Base-by-base conservation (phyloP, 192 early-diverging fungal species). In the Coemansia umbellata region DNA sequence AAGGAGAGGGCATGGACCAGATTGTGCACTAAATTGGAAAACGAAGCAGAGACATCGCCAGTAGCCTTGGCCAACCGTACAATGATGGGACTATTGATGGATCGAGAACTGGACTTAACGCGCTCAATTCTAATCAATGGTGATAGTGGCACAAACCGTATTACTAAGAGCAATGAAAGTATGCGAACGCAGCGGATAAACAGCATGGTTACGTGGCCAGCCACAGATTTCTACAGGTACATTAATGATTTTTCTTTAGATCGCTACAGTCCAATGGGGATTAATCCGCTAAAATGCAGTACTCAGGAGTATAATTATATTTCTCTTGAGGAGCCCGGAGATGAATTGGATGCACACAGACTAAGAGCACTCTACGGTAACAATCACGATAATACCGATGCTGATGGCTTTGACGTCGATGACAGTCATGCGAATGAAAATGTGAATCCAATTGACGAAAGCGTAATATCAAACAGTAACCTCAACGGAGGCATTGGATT, bases 401-500 rank as follows among this genome's bases (percentile, higher is more conserved):
- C 15, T 14, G 35, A 30, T 13, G 48, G 21, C 2, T 14, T 9
- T 22, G 30, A 40, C 21, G 21, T 13, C 7, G 5, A 19, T 17
- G 31, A 9, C 3, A 8, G 31, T 5, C 9, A 32, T 8, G 14
- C 45, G 4, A 48, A 50, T n/a, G 24, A 1, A 26, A 13, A 10
- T 30, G 35, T 11, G 4, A 26, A 11, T n/a, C 17, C 58, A 27
- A 8, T 14, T 8, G 40, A 55, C 17, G 54, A 30, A 1, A 31
- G 37, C 3, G 56, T 41, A 9, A 66, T 74, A 13, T 10, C 71
- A 0, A 64, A 74, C 19, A 24, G 59, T 8, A 19, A 11, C 15
- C 30, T 33, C 22, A 74, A 74, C 14, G 71, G 71, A 22, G 71
- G 63, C 3, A 62, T 66, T 23, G 64, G 71, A 1, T 51, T 74